These are phyloP conservation scores for Tricholoma hemisulphureum DNA, from an alignment of 768 basidiomycete genomes.

Conservation along the genomic window DNA sequence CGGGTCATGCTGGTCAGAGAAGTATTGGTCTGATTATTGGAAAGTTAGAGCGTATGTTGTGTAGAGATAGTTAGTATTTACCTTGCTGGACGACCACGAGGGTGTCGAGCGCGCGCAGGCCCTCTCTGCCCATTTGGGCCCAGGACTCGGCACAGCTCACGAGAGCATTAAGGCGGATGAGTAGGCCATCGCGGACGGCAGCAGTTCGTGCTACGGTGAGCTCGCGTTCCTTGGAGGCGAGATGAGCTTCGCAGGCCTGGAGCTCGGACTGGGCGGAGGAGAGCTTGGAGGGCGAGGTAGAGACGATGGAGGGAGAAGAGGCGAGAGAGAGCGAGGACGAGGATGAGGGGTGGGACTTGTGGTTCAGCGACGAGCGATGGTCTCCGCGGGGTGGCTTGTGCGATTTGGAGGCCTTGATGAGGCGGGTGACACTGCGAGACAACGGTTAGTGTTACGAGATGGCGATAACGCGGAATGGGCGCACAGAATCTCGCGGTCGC, in stretches of 20 bases:
- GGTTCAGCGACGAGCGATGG: not conserved
- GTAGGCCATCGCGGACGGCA: conserved; percentile 62
- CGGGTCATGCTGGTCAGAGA: not conserved
- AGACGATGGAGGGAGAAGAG: conserved; percentile 30
- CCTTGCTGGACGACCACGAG: no score
- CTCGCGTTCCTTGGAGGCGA: conserved; percentile 67
- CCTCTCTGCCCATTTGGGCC: conserved; percentile 66
- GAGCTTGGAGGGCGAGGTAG: conserved; percentile 45
- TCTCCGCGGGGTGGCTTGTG: conserved; percentile 39
- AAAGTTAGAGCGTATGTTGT: no score
- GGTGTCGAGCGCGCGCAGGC: conserved; percentile 42
- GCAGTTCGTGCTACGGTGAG: conserved; percentile 50
- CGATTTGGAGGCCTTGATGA: conserved; percentile 74
- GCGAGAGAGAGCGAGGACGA: conserved; percentile 28
- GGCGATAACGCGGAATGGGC: conserved; percentile 31
- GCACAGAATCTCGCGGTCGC: conserved; percentile 82
- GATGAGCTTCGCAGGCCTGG: conserved; percentile 77
- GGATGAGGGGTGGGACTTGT: conserved; percentile 32
- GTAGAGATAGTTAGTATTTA: no score
- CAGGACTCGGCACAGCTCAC: conserved; percentile 68
- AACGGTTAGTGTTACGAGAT: not conserved
- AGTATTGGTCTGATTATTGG: no score
- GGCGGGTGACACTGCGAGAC: conserved; percentile 61
- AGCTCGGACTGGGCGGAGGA: conserved; percentile 69
- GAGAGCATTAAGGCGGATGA: conserved; percentile 60